Base-by-base conservation (phyloP, 2,329 filamentous ascomycete species). In the Xylogone sp. region DNA sequence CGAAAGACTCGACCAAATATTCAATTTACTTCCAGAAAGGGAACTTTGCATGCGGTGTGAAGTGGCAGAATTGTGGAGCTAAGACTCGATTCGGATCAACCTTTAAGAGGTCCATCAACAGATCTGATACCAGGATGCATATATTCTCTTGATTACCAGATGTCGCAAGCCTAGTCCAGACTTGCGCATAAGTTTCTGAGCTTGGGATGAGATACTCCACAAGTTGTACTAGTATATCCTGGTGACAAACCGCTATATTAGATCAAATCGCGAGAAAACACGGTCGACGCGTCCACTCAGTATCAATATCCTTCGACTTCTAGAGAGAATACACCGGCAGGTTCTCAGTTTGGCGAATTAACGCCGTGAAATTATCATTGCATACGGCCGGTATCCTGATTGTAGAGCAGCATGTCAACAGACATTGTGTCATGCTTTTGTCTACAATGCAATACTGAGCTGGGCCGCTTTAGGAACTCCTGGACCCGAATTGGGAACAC, bases 271-370 rank as follows among this genome's bases (percentile, higher is more conserved):
- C 34, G 34, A 39, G 34, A 39, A 39, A 39, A 39, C 34, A 39
- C 34, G 34, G 34, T 39, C 34, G 13, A 39, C 34, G 34, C 34
- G 34, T 27, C 24, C 24, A 10, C 24, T 39, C n/a, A n/a, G n/a
- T 5, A 18, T 39, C 34, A 5, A 39, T 39, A 39, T 39, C 8
- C n/a, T 39, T 5, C 12, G 34, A 39, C n/a, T 39, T 39, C 34
- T 45, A 87, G 91, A 64, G 87, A 91, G 62, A 84, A 90, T 67
- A 88, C 90, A 73, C 87, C 5, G 5, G 10, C 12, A 16, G 34
- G 5, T 39, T 16, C 13, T 39, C 12, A 39, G 34, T 16, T 39
- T 16, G 34, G 12, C 10, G 34, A 39, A 8, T 31, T 39, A 16
- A 39, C 4, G 12, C 6, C 10, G n/a, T 39, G n/a, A 16, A 13